These are phyloP conservation scores for Phycomyces nitens DNA, from an alignment of 192 early-diverging fungal species.

Conservation along the genomic window DNA sequence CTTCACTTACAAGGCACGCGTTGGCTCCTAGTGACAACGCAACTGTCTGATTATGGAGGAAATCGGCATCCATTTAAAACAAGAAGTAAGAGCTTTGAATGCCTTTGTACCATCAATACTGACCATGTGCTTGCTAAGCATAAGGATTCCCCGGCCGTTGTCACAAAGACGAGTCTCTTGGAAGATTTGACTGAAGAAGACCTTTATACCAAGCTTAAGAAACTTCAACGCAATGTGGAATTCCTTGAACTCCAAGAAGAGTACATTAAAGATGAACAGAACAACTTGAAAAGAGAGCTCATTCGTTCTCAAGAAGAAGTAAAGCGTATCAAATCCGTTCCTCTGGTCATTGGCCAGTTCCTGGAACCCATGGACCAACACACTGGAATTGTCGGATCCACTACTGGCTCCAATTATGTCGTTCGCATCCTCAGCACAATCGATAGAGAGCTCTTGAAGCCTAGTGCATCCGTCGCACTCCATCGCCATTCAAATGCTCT, in stretches of 20 bases:
- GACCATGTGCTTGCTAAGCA: neutral
- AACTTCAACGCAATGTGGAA: conserved; percentile 91
- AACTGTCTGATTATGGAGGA: conserved; percentile 13
- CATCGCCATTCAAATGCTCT: conserved; percentile 96
- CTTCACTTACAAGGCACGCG: too few species aligned
- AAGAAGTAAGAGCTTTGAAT: conserved; percentile 13
- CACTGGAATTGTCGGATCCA: conserved; percentile 92
- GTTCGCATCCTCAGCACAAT: conserved; percentile 95
- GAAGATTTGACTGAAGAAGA: conserved; percentile 77
- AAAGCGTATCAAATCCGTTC: conserved; percentile 96
- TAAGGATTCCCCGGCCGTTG: conserved; percentile 10
- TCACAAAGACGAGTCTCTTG: conserved; percentile 27
- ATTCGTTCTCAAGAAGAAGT: conserved; percentile 96
- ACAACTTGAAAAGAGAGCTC: conserved; percentile 93
- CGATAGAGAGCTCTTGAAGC: conserved; percentile 96
- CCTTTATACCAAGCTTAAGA: conserved; percentile 91
- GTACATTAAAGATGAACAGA: conserved; percentile 99
- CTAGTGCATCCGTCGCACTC: conserved; percentile 87
- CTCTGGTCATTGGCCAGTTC: conserved; percentile 98
- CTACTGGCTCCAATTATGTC: conserved; percentile 87
- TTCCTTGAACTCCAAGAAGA: conserved; percentile 96
- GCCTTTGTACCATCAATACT: neutral
- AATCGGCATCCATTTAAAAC: conserved; percentile 12
- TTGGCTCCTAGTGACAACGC: too few species aligned
- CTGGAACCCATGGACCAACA: conserved; percentile 95